phyloP scores from a whole-genome alignment of 352 stramenopile species.

The Peronospora farinosa region DNA sequence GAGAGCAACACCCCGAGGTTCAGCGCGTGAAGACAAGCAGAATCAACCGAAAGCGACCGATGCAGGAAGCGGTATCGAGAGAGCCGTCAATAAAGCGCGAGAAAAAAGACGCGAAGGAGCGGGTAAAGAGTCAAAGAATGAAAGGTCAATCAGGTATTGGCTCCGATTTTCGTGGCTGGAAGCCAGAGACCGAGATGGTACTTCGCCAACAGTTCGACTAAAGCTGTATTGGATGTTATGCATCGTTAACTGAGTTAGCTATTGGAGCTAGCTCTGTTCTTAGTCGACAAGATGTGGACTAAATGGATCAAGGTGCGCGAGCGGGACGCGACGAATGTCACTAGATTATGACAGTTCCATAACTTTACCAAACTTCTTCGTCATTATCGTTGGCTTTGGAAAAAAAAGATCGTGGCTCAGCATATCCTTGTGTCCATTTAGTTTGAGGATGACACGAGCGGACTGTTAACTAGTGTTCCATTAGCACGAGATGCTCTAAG shows the following conservation, averaged over 20 bases:
- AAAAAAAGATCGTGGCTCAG: conserved; percentile 20
- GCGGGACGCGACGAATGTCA: conserved; percentile 55
- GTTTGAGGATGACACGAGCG: conserved; percentile 1
- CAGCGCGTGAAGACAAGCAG: background rate
- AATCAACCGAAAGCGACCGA: conserved; percentile 18
- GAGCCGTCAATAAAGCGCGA: conserved; percentile 20
- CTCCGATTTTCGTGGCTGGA: conserved; percentile 67
- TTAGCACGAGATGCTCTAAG: background rate
- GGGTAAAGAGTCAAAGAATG: conserved; percentile 61
- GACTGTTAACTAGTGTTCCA: too few relatives aligned
- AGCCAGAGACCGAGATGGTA: conserved; percentile 75
- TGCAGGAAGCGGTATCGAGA: background rate
- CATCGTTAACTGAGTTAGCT: conserved; percentile 77
- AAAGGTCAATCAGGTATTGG: conserved; percentile 75
- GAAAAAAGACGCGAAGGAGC: conserved; percentile 55
- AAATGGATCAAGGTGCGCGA: conserved; percentile 79
- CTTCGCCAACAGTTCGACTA: conserved; percentile 76
- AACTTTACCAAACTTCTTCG: conserved; percentile 18
- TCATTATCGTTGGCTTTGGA: conserved; percentile 16
- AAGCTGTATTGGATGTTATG: conserved; percentile 71
- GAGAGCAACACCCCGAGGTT: background rate
- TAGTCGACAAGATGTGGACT: conserved; percentile 79
- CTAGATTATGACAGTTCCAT: conserved; percentile 17
- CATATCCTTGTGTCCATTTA: conserved; percentile 24
- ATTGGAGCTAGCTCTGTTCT: conserved; percentile 61